Base-by-base conservation (phyloP, 2,329 filamentous ascomycete genomes). In the Paraphaeosphaeria sporulosa region DNA sequence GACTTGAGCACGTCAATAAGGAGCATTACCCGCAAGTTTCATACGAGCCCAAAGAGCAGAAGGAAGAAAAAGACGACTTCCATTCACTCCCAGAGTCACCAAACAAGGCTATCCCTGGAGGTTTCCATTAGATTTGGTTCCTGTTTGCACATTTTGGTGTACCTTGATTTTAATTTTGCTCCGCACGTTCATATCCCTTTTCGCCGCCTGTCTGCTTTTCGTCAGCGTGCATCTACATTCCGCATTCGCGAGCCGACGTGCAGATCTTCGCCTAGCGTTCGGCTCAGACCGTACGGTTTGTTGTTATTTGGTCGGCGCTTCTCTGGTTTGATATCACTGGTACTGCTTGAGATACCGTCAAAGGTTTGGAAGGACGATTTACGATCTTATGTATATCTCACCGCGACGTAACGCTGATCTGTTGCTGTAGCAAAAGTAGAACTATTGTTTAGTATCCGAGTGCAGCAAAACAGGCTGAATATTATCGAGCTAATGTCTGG, bases 1-100 rank as follows among this genome's bases (percentile, higher is more conserved):
- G 66, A 32, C 67, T 77, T 4, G 71, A 73, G 30, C 71, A 70
- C 19, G 64, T 75, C 17, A 67, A 64, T 48, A 63, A 70, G 25
- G 63, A 60, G 27, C 62, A 74, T 23, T 68, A 71, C 56, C 72
- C 71, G 9, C 72, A 74, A 62, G 58, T 67, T 25, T 60, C 58
- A 9, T 63, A 66, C 38, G 27, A 62, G 6, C 60, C 71, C 44
- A 58, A 65, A 17, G 66, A 67, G 17, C 55, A 61, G 4, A 59
- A 69, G 23, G 66, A 74, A 17, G 73, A 78, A 48, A 67, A 75
- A 5, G 73, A 82, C 2, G 76, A 78, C 27, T 81, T 83, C 56
- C 76, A 80, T 55, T 81, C 81, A 2, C 72, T 76, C 38, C 77
- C 78, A 9, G 71, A 72, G 23, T 78, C 77, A 21, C 72, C 72